Evolutionary conservation across 805 yeast species (phyloP).

Genomic region (Kluyveromyces siamensis): DNA sequence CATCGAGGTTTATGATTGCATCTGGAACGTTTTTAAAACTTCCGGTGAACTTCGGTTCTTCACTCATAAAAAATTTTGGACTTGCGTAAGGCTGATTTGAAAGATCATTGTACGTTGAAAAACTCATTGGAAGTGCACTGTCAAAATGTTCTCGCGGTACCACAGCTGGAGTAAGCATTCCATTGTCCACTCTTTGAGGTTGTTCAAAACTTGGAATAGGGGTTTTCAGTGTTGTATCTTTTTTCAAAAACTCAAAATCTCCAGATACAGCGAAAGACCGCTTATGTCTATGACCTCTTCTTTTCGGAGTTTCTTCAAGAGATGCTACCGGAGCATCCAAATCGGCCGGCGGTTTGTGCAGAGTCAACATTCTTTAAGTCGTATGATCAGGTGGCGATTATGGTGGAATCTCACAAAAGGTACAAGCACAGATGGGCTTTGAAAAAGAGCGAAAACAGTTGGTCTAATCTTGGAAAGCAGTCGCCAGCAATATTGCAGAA

Average conservation of each 20-base stretch:
- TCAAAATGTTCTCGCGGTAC: neutral
- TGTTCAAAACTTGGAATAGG: neutral
- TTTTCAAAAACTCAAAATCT: constrained; percentile 52
- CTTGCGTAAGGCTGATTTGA: constrained; percentile 6
- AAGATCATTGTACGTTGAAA: neutral
- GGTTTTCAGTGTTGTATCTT: constrained; percentile 5
- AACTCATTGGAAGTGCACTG: neutral
- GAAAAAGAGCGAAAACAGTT: neutral
- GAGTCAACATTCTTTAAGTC: neutral
- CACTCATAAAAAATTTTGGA: constrained; percentile 26
- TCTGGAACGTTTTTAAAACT: constrained; percentile 35
- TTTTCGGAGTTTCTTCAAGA: constrained; percentile 21
- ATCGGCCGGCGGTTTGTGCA: constrained; percentile 2
- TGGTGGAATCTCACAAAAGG: neutral
- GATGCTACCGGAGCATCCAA: constrained; percentile 1
- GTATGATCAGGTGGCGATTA: neutral
- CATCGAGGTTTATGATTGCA: constrained; percentile 49
- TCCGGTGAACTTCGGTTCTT: constrained; percentile 24
- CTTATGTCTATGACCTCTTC: constrained; percentile 65
- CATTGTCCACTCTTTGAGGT: neutral
- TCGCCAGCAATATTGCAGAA: neutral
- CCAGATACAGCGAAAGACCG: constrained; percentile 86
- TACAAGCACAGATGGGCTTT: neutral
- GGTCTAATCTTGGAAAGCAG: neutral
- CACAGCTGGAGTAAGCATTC: neutral